Evolutionary conservation across 2,329 filamentous ascomycete species (phyloP).

Genomic region (Fusarium sp.): DNA sequence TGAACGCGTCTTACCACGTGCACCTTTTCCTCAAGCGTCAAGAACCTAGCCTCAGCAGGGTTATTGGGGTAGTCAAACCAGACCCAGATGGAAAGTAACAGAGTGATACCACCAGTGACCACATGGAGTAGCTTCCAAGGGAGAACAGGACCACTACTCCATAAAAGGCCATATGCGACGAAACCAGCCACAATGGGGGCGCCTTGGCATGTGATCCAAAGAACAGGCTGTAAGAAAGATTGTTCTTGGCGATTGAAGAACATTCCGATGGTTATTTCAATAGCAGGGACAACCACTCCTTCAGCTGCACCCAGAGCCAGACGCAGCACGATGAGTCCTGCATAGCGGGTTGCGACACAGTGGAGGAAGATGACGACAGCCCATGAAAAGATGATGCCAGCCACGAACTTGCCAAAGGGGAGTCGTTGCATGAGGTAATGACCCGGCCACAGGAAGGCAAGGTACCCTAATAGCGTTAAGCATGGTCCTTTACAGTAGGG

Average conservation of each 20-base stretch:
- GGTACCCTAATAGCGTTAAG: conserved; percentile 44
- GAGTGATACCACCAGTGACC: conserved; percentile 48
- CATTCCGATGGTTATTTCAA: conserved; percentile 54
- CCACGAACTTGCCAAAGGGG: conserved; percentile 50
- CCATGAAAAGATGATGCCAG: conserved; percentile 48
- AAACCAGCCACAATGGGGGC: conserved; percentile 53
- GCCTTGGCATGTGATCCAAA: conserved; percentile 47
- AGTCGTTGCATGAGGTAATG: conserved; percentile 54
- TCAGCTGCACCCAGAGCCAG: conserved; percentile 50
- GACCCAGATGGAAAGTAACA: conserved; percentile 48
- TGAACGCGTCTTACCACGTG: conserved; percentile 50
- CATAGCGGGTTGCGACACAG: conserved; percentile 49
- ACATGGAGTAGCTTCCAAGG: conserved; percentile 55
- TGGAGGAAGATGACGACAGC: conserved; percentile 50
- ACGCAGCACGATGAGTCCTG: conserved; percentile 49
- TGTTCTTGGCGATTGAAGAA: conserved; percentile 50
- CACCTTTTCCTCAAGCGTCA: conserved; percentile 53
- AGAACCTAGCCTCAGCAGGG: conserved; percentile 51
- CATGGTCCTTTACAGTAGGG: rapidly evolving
- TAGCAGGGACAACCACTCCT: conserved; percentile 50
- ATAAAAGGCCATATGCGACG: conserved; percentile 54
- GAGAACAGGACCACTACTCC: conserved; percentile 43
- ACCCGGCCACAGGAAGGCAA: conserved; percentile 51
- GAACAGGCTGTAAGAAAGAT: conserved; percentile 45
- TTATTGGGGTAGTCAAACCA: conserved; percentile 52